A percentile compares a stretch with the other conserved stretches of the same genome.
Evolutionary conservation across 2,329 filamentous ascomycete species (phyloP).

Genomic region (Neonectria ditissima): DNA sequence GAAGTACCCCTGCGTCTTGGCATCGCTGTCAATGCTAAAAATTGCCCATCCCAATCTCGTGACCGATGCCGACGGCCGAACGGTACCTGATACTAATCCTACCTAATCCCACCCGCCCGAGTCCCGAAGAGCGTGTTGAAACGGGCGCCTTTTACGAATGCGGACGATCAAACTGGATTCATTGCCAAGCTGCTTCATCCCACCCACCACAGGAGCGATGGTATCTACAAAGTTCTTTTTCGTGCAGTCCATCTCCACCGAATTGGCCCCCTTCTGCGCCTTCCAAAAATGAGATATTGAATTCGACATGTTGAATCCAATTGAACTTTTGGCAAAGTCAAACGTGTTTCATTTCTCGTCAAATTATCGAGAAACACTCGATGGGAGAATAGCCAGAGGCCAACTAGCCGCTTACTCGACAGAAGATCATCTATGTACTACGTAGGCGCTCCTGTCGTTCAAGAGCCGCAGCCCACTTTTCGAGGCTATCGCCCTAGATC

Average conservation of each 20-base stretch:
- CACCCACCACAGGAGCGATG: too few relatives aligned
- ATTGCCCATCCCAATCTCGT: slow-evolving; percentile 21
- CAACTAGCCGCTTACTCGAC: not conserved
- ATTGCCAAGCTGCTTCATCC: not conserved
- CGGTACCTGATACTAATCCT: slow-evolving; percentile 1
- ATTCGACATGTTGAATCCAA: not conserved
- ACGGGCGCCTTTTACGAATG: slow-evolving; percentile 1
- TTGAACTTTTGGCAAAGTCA: not conserved
- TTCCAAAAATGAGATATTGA: not conserved
- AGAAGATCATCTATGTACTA: too few relatives aligned
- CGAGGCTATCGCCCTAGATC: too few relatives aligned
- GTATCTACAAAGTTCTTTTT: too few relatives aligned
- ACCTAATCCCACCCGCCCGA: not conserved
- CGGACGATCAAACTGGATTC: slow-evolving; percentile 12
- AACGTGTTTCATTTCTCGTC: not conserved
- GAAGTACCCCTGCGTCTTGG: slow-evolving; percentile 9
- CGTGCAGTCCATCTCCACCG: not conserved
- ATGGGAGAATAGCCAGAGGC: not conserved
- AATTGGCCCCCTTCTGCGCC: not conserved
- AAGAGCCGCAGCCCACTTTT: too few relatives aligned
- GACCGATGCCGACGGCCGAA: slow-evolving; percentile 4
- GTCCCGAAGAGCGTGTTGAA: slow-evolving; percentile 9
- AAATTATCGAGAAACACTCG: not conserved
- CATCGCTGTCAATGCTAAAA: slow-evolving; percentile 9
- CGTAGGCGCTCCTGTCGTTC: too few relatives aligned